Base-by-base conservation (phyloP, 495 filamentous ascomycete species). In the Cercophora sp. region DNA sequence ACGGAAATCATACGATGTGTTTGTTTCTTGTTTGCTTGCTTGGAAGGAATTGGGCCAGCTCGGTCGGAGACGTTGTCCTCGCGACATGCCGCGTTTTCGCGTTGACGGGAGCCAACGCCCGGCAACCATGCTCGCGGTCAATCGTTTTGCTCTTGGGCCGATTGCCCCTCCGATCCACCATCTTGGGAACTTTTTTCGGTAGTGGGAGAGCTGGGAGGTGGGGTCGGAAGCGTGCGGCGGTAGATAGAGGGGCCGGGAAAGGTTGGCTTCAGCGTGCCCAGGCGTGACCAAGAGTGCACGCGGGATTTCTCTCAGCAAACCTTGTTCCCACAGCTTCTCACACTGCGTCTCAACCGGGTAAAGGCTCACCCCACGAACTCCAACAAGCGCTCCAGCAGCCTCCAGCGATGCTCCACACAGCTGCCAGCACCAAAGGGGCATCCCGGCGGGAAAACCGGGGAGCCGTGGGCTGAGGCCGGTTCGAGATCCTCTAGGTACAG, bases 311-410 rank as follows among this genome's bases (percentile, higher is more conserved):
- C n/a, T n/a, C n/a, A 25, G 10, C 32, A 47, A 54, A 59, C 35
- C 26, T 57, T 52, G 44, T 57, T 53, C 50, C 48, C 34, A 36
- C 39, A n/a, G n/a, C n/a, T n/a, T n/a, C n/a, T n/a, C 27, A 36
- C 26, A 48, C 35, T 20, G 32, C 42, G 43, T 36, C 35, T 42
- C 32, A 32, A 24, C 40, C 59, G 54, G 59, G 53, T 57, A 57
- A 61, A 58, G 55, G 42, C 55, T 57, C 52, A 55, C 36, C 58
- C 54, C 31, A 35, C 25, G 37, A 26, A 6, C 29, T 32, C 29
- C 8, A 6, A 6, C 29, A 40, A 11, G 20, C 22, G 5, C 41
- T 16, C 15, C 18, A 20, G 6, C 16, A 2, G 16, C 11, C 42
- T 8, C 29, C 11, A 35, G 22, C 41, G 15, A 45, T 27, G 2